Evolutionary conservation across 768 basidiomycete species (phyloP).

Genomic region (Leccinellum luteum): DNA sequence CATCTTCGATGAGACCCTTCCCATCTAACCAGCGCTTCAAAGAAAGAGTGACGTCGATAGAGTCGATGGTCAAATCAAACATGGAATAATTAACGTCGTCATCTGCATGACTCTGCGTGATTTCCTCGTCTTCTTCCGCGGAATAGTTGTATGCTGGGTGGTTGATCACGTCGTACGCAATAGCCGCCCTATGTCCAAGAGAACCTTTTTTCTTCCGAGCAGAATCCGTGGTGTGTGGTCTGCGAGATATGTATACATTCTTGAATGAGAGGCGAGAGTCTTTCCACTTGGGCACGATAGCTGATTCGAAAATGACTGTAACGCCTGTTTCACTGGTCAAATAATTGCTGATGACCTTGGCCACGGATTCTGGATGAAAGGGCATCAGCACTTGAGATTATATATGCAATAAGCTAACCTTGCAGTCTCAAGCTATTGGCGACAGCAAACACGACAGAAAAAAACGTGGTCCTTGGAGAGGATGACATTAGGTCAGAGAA

Average conservation of each 20-base stretch:
- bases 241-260: constrained; percentile 90
- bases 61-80: constrained; percentile 92
- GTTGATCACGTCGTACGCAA: constrained; percentile 74
- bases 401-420: constrained; percentile 42
- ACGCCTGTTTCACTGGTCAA: constrained; percentile 92
- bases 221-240: constrained; percentile 42
- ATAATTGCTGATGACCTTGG: constrained; percentile 86
- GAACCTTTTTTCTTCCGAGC: constrained; percentile 17
- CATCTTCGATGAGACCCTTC: constrained; percentile 88
- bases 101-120: constrained; percentile 31
- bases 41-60: constrained; percentile 92
- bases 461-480: constrained; percentile 78
- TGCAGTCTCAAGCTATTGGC: constrained; percentile 85
- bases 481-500: constrained; percentile 2
- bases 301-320: constrained; percentile 94
- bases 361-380: constrained; percentile 65
- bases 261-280: constrained; percentile 95
- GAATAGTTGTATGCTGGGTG: constrained; percentile 68
- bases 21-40: constrained; percentile 93
- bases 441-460: constrained; percentile 88
- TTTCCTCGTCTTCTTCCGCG: constrained; percentile 58
- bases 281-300: constrained; percentile 97
- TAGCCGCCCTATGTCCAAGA: constrained; percentile 53
- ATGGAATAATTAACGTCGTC: constrained; percentile 78
- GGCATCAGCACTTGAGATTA: constrained; percentile 1